Conservation (phyloP, 2,329 filamentous ascomycete species). For the Coleophoma eucalyptorum region DNA sequence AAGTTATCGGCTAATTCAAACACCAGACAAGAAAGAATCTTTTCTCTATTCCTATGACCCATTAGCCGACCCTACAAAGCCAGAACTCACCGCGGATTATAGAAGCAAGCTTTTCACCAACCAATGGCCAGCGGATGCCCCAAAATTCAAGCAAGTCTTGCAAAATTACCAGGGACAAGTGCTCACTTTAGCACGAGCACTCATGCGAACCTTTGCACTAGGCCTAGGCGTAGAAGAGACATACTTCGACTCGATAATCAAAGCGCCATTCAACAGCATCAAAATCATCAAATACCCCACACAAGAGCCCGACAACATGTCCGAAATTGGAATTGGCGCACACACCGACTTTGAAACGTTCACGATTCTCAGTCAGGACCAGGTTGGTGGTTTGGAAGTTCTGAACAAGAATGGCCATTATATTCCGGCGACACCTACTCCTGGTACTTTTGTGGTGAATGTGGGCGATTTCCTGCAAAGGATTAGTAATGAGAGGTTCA, state of each 20-base stretch:
- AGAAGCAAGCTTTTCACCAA: background rate
- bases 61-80: background rate
- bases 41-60: slow-evolving; percentile 1
- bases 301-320: background rate
- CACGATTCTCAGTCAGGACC: slow-evolving; percentile 42
- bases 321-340: slow-evolving; percentile 26
- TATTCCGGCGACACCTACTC: slow-evolving; percentile 37
- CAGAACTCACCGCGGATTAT: background rate
- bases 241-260: slow-evolving; percentile 4
- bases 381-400: slow-evolving; percentile 38
- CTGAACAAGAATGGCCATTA: slow-evolving; percentile 35
- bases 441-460: slow-evolving; percentile 38
- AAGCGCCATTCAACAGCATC: background rate
- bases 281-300: slow-evolving; percentile 3
- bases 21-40: slow-evolving; percentile 1
- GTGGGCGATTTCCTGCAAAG: slow-evolving; percentile 39
- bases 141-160: background rate
- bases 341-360: slow-evolving; percentile 40
- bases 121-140: background rate
- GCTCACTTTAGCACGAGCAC: slow-evolving; percentile 25
- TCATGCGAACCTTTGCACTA: slow-evolving; percentile 5
- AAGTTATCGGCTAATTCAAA: background rate
- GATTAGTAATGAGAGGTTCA: slow-evolving; percentile 36
- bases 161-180: background rate
- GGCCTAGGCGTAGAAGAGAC: slow-evolving; percentile 1